Conservation (phyloP, 345 rosid species). For the Lepidium didymum region DNA sequence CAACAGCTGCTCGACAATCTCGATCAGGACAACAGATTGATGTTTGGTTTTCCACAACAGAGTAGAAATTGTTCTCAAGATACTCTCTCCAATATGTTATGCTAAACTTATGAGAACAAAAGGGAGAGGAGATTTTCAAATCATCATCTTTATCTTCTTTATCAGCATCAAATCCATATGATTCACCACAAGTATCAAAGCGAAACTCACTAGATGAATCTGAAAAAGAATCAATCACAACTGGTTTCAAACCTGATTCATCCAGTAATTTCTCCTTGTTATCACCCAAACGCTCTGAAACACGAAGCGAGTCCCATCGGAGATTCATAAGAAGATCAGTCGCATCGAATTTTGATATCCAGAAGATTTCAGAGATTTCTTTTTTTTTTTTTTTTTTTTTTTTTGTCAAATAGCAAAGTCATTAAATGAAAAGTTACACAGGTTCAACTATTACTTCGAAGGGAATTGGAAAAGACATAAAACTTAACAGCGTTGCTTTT, state of each 20-base stretch:
- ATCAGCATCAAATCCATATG: neutral
- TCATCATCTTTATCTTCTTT: neutral
- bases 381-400: no score
- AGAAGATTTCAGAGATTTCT: conserved; percentile 1
- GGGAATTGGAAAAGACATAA: no score
- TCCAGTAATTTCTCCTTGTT: neutral
- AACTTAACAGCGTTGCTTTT: no score
- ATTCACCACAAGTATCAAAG: neutral
- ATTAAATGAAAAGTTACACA: no score
- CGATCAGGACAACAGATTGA: conserved; percentile 5
- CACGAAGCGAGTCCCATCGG: neutral
- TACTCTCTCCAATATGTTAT: conserved; percentile 3
- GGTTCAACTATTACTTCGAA: no score
- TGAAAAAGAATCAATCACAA: neutral
- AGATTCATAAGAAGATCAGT: neutral
- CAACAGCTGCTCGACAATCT: conserved; percentile 11
- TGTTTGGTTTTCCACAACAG: neutral
- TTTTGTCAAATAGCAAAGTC: no score
- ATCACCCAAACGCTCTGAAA: conserved; percentile 5
- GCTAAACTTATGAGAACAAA: conserved; percentile 20
- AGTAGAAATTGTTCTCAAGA: neutral
- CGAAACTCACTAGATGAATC: neutral
- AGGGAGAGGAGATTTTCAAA: conserved; percentile 6
- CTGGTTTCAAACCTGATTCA: conserved; percentile 4
- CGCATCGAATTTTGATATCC: neutral